Base-by-base conservation (phyloP, 805 yeast genomes). In the Suhomyces sp. region DNA sequence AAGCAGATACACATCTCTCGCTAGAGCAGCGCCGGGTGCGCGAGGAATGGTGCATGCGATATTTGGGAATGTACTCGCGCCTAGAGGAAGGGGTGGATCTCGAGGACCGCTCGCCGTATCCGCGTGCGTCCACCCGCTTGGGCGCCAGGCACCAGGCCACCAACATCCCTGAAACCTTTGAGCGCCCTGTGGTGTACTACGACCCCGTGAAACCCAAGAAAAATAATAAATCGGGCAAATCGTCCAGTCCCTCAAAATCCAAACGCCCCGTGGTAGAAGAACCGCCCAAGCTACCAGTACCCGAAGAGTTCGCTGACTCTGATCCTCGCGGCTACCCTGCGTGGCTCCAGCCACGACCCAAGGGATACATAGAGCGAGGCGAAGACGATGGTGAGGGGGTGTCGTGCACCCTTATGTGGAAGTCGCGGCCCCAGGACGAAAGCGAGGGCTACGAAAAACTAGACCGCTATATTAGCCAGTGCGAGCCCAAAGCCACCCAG, bases 341-440 rank as follows among this genome's bases (percentile, higher is more conserved):
- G 0, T 89, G 96, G 96, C 69, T 89, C 27, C 92, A 86, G 62
- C 87, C 85, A 3, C 72, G 85, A 53, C 96, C 96, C 0, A 75
- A 77, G 47, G 96, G 96, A 0, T 90, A 89, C 65, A 71, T 88
- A 6, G 96, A 90, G 60, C 77, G 98, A 60, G 97, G 97, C 1
- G 83, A 81, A 3, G 87, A 85, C 60, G 83, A 79, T 19, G 78
- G 78, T 0, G 67, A 60, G 19, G 77, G 72, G 0, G 63, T 73
- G n/a, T 83, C 90, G 0, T 73, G 77, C 20, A 79, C 84, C 0
- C 67, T 89, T 6, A 67, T 86, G 60, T 94, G 97, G 96, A 79
- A 77, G 58, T 70, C 75, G 29, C 76, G 78, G 0, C 63, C 63
- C 6, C 57, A 53, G 1, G 77, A 72, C 47, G 43, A 54, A 13